Base-by-base conservation (phyloP, 2,329 filamentous ascomycete species). In the Ceratocystis diversiconidia region DNA sequence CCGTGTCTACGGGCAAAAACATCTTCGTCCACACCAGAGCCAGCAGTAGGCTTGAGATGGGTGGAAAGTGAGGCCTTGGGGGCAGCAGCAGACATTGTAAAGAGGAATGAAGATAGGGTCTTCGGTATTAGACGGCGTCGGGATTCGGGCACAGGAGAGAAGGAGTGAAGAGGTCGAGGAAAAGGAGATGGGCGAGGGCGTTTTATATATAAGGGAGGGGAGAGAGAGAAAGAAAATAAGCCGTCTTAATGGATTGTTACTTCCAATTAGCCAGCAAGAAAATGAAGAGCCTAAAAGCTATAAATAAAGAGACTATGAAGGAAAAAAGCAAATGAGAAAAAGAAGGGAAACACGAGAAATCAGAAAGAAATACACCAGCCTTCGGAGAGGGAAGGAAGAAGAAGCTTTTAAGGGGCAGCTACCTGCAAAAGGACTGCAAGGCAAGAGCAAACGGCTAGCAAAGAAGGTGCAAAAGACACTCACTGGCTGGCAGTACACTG, bases 51-150 rank as follows among this genome's bases (percentile, higher is more conserved):
- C 82, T 90, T 92, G 72, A 96, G 82, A 81, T 95, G 92, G 55
- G 88, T 81, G 70, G 92, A 90, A 72, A 96, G 79, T 69, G 89
- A 88, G 77, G 84, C 85, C 80, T 84, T 79, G 71, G 80, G 79
- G 73, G 84, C 81, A 41, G 36, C 36, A 15, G 36, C 36, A 70
- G 88, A 85, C 88, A 92, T 92, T 72, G 73, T 77, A 22, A 7
- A 63, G 62, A 68, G 60, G 48, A 41, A 62, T 43, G 65, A 63
- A 41, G 50, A 57, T 36, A 43, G 25, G 52, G 22, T 15, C 28
- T 59, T 63, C 30, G 64, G 63, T 66, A 62, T 69, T 41, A 60
- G 62, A 64, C 32, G 66, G 46, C 41, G 68, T 66, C 66, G 65
- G 55, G 36, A 15, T 59, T 68, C 64, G 66, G 57, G 66, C 50